Conservation (phyloP, 2,329 filamentous ascomycete species). For the Cephalotrichum gorgonifer region DNA sequence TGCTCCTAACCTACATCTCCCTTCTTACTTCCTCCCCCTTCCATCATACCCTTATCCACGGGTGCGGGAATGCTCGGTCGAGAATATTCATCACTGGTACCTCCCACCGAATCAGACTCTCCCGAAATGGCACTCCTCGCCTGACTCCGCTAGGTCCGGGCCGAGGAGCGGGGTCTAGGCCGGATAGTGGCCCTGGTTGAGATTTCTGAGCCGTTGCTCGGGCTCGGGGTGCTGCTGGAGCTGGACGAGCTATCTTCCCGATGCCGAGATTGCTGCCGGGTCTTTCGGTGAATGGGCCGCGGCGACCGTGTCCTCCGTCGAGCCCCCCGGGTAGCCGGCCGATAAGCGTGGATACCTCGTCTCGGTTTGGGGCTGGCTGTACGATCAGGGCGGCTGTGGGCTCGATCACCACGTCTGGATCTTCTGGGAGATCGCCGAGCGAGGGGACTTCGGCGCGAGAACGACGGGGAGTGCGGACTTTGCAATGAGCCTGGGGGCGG, state of each 20-base stretch:
- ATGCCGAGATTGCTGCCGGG: not conserved
- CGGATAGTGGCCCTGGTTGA: not conserved
- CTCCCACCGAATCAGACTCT: not conserved
- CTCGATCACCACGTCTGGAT: not conserved
- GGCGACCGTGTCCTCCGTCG: not conserved
- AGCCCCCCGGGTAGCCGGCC: not conserved
- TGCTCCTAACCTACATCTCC: not conserved
- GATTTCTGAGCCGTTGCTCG: not conserved
- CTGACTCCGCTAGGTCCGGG: slow-evolving; percentile 1
- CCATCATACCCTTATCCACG: not conserved
- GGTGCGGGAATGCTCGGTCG: not conserved
- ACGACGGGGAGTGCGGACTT: not conserved
- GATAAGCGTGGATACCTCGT: not conserved
- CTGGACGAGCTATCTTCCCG: not conserved
- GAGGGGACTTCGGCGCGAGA: not conserved
- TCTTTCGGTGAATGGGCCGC: not conserved
- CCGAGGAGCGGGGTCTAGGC: not conserved
- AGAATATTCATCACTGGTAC: slow-evolving; percentile 2
- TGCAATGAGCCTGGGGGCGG: not conserved
- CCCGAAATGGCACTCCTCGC: slow-evolving; percentile 2
- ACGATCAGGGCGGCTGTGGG: not conserved
- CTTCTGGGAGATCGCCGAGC: not conserved
- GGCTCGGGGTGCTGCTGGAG: not conserved
- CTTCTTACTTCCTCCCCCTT: not conserved
- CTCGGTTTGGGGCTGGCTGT: not conserved